Conservation (phyloP, 306 rosid genomes). For the Cotoneaster glaucophyllus region DNA sequence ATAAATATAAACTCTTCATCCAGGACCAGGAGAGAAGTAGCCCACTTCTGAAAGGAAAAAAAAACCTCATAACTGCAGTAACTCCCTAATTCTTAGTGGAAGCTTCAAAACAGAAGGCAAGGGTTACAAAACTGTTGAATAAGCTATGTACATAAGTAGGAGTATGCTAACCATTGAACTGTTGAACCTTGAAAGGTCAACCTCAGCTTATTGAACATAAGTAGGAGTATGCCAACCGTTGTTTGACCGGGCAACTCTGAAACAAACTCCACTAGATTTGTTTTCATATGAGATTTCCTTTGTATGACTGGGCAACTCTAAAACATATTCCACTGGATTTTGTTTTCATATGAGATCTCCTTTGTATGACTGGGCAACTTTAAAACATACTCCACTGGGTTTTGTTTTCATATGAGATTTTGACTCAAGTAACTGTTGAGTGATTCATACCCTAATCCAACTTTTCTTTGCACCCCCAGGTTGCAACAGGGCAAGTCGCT, state of each 20-base stretch:
- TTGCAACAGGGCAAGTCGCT: conserved; percentile 94
- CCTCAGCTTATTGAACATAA: background rate
- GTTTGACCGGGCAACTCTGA: background rate
- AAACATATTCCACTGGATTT: background rate
- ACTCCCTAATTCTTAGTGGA: background rate
- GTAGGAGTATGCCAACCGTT: background rate
- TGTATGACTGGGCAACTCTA: background rate
- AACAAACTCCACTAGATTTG: background rate
- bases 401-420: background rate
- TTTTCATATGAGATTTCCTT: background rate
- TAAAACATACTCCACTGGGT: background rate
- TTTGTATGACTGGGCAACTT: background rate
- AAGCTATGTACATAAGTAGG: too few species aligned
- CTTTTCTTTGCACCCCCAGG: conserved; percentile 34
- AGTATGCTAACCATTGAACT: too few species aligned
- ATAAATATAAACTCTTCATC: too few species aligned
- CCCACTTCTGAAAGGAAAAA: background rate
- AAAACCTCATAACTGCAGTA: background rate
- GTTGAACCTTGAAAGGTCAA: background rate
- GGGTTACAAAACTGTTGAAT: background rate
- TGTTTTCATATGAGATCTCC: background rate
- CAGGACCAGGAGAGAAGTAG: background rate
- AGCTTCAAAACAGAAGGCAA: background rate
- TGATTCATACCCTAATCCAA: background rate
- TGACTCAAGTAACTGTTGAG: background rate